Evolutionary conservation across 345 rosid species (phyloP).

Genomic region (Citrus glauca): DNA sequence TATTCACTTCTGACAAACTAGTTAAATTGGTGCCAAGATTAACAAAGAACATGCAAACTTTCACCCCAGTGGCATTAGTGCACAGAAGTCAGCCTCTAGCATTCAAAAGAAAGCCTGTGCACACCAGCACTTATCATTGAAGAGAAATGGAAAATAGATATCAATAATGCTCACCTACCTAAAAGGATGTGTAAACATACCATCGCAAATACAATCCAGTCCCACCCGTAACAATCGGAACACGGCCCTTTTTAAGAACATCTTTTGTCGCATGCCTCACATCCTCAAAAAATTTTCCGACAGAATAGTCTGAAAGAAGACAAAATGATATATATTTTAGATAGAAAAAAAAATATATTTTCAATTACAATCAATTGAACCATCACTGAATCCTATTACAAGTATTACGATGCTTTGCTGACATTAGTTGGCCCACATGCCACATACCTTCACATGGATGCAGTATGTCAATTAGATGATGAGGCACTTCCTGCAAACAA

Average conservation of each 20-base stretch:
- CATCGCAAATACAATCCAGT: slow-evolving; percentile 93
- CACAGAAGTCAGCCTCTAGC: not conserved
- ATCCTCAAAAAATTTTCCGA: slow-evolving; percentile 72
- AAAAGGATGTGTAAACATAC: slow-evolving; percentile 37
- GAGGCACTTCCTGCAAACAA: slow-evolving; percentile 69
- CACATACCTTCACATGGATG: slow-evolving; percentile 77
- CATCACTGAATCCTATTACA: slow-evolving; percentile 2
- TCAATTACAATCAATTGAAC: not conserved
- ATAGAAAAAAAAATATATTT: not conserved
- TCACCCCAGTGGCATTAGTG: not conserved
- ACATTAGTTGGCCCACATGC: slow-evolving; percentile 1
- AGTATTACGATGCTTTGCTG: slow-evolving; percentile 2
- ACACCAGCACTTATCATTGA: not conserved
- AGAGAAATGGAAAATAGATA: not conserved
- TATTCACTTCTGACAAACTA: not conserved
- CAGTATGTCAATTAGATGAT: slow-evolving; percentile 81
- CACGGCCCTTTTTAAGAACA: slow-evolving; percentile 50
- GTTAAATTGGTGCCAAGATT: not conserved
- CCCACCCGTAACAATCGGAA: slow-evolving; percentile 88
- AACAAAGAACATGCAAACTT: slow-evolving; percentile 3
- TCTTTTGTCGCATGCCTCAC: slow-evolving; percentile 69
- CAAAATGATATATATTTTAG: not conserved
- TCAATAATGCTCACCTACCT: slow-evolving; percentile 13
- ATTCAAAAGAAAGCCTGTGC: not conserved
- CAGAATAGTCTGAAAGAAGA: slow-evolving; percentile 69